phyloP scores from a whole-genome alignment of 1,284 basidiomycete genomes.

The Ceratobasidium papillatum region DNA sequence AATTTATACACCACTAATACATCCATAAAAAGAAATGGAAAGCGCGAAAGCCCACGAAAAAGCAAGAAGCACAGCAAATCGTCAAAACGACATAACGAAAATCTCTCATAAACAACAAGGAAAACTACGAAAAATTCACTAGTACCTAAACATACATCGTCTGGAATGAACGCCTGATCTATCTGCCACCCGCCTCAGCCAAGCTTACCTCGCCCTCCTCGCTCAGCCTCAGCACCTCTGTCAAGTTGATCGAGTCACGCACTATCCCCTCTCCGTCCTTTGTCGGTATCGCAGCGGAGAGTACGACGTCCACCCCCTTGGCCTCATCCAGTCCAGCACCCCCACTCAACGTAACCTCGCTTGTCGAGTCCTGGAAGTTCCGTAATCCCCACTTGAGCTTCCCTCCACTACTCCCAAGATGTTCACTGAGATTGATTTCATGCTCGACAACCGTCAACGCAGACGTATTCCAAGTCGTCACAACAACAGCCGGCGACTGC shows the following conservation, averaged over 20 bases:
- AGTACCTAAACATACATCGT: not conserved
- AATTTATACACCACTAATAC: not conserved
- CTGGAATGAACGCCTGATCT: not conserved
- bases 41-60: not conserved
- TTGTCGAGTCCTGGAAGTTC: slow-evolving; percentile 3
- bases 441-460: slow-evolving; percentile 5
- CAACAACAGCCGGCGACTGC: not conserved
- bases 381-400: slow-evolving; percentile 4
- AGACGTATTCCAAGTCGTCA: slow-evolving; percentile 11
- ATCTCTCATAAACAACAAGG: not conserved
- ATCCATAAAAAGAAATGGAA: not conserved
- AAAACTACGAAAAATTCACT: not conserved
- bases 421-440: not conserved
- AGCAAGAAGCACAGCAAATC: not conserved
- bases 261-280: not conserved
- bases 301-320: not conserved
- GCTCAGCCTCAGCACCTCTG: not conserved
- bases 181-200: not conserved
- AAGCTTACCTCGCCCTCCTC: slow-evolving; percentile 15
- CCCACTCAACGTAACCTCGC: slow-evolving; percentile 9
- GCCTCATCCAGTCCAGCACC: not conserved
- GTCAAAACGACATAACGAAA: not conserved
- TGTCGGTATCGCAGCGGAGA: slow-evolving; percentile 1
- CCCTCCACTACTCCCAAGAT: not conserved
- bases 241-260: slow-evolving; percentile 7